Conservation (phyloP, 2,329 filamentous ascomycete species). For the Ophiostoma australiae region DNA sequence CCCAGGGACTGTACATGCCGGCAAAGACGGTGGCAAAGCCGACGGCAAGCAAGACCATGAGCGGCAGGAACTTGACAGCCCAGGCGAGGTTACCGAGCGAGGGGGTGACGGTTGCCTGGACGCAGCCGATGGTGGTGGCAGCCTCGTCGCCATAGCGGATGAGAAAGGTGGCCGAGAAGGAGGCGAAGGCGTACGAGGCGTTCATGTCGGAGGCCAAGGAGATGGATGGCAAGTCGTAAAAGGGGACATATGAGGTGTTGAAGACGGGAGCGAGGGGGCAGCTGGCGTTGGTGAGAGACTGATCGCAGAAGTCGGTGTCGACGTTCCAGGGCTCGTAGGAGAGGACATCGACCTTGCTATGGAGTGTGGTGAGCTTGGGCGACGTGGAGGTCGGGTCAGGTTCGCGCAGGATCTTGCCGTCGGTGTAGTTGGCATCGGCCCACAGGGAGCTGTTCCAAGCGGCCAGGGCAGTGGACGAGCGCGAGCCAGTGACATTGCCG, state of each 20-base stretch:
- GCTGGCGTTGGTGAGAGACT: slow-evolving; percentile 51
- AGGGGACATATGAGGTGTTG: slow-evolving; percentile 35
- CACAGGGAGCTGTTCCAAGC: slow-evolving; percentile 55
- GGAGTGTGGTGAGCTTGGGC: slow-evolving; percentile 66
- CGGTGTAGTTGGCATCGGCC: slow-evolving; percentile 54
- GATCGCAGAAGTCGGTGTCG: slow-evolving; percentile 60
- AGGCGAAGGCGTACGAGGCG: slow-evolving; percentile 81
- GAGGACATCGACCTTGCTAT: slow-evolving; percentile 66
- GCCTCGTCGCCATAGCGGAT: slow-evolving; percentile 68
- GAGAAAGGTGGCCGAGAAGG: slow-evolving; percentile 67
- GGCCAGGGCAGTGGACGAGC: slow-evolving; percentile 54
- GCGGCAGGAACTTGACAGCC: slow-evolving; percentile 69
- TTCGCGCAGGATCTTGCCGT: slow-evolving; percentile 71
- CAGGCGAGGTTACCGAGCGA: slow-evolving; percentile 67
- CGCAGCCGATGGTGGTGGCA: slow-evolving; percentile 66
- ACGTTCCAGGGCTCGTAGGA: slow-evolving; percentile 65
- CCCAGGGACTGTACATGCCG: slow-evolving; percentile 89
- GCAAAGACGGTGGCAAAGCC: slow-evolving; percentile 79
- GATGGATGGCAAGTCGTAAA: slow-evolving; percentile 61
- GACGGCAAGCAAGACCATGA: slow-evolving; percentile 72
- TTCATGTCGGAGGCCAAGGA: slow-evolving; percentile 67
- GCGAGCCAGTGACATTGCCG: slow-evolving; percentile 81
- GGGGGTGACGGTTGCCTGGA: slow-evolving; percentile 78
- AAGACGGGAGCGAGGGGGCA: slow-evolving; percentile 78
- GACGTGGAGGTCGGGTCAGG: slow-evolving; percentile 43